phyloP scores from a whole-genome alignment of 257 asterid genomes.

The Verbena officinalis region DNA sequence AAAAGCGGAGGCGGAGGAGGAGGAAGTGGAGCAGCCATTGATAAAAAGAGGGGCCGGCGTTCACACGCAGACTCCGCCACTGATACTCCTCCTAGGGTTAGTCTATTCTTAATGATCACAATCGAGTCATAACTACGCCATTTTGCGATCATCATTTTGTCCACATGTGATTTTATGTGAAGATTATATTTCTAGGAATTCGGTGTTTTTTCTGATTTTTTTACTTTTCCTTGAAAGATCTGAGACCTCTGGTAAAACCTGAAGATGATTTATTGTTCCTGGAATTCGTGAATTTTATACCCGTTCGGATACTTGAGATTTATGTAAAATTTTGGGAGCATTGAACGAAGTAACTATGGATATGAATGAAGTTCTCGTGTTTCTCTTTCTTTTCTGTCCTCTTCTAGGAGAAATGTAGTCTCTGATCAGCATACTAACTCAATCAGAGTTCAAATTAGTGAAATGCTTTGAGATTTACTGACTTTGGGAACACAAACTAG shows the following conservation, averaged over 20 bases:
- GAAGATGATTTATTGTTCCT: slow-evolving; percentile 12
- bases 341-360: slow-evolving; percentile 4
- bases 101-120: slow-evolving; percentile 14
- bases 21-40: slow-evolving; percentile 54
- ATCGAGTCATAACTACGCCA: slow-evolving; percentile 4
- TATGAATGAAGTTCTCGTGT: slow-evolving; percentile 4
- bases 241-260: slow-evolving; percentile 24
- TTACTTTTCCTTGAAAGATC: slow-evolving; percentile 29
- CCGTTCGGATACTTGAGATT: slow-evolving; percentile 21
- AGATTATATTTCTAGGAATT: neutral
- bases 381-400: neutral
- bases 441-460: slow-evolving; percentile 12
- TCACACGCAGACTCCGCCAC: slow-evolving; percentile 51
- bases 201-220: slow-evolving; percentile 11
- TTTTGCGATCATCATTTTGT: slow-evolving; percentile 31
- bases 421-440: slow-evolving; percentile 25
- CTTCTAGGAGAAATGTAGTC: slow-evolving; percentile 13
- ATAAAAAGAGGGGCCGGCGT: slow-evolving; percentile 77
- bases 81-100: slow-evolving; percentile 72
- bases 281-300: slow-evolving; percentile 11
- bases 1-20: slow-evolving; percentile 55
- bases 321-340: neutral
- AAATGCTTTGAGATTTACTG: slow-evolving; percentile 8
- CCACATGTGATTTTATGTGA: slow-evolving; percentile 2
- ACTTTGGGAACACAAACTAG: slow-evolving; percentile 14